These are phyloP conservation scores for Laetiporus sulphureus DNA, from an alignment of 1,284 basidiomycete species.

Conservation along the genomic window DNA sequence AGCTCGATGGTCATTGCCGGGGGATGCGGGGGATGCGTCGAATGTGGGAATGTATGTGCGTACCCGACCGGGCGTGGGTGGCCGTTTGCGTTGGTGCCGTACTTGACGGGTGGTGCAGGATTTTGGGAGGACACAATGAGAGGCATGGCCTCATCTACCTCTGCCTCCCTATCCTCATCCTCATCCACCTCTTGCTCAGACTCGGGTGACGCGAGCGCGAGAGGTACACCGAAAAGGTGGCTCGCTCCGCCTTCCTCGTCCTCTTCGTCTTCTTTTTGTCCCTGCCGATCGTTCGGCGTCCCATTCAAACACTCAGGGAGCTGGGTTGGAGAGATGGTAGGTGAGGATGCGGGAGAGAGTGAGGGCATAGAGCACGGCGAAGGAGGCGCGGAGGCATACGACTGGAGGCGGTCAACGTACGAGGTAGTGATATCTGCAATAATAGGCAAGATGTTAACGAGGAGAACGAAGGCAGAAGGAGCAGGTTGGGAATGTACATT, in stretches of 20 bases:
- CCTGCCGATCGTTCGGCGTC: no score
- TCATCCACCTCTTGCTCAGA: slow-evolving; percentile 1
- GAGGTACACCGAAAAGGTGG: slow-evolving; percentile 8
- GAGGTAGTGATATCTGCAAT: slow-evolving; percentile 59
- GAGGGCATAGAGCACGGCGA: slow-evolving; percentile 26
- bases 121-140: neutral
- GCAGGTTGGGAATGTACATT: slow-evolving; percentile 46
- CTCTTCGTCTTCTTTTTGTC: neutral
- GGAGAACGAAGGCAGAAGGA: neutral
- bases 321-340: no score
- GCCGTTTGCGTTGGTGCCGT: no score
- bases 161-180: neutral
- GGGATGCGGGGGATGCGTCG: neutral
- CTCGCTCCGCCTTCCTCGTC: neutral
- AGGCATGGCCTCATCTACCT: slow-evolving; percentile 6
- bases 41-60: slow-evolving; percentile 7
- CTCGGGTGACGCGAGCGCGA: slow-evolving; percentile 12
- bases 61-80: neutral
- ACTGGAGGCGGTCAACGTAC: slow-evolving; percentile 62
- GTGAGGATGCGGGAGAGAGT: no score
- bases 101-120: neutral
- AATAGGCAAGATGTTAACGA: no score
- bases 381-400: slow-evolving; percentile 46
- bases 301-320: no score
- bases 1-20: slow-evolving; percentile 1